Evolutionary conservation across 768 basidiomycete species (phyloP).

Genomic region (Coprinellus aureogranulatus): DNA sequence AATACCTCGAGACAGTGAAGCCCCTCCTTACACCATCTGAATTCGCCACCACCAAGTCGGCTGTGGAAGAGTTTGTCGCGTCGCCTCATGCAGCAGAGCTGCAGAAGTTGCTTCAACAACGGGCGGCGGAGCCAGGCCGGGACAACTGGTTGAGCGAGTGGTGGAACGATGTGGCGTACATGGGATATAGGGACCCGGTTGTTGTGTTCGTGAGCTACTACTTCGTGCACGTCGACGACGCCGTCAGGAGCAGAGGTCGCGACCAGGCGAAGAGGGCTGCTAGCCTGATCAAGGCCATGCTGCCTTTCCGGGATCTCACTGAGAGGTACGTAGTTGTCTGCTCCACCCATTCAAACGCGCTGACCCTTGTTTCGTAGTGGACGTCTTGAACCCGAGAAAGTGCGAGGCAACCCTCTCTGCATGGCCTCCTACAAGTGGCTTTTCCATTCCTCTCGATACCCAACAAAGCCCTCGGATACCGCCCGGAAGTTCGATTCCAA

Average conservation of each 20-base stretch:
- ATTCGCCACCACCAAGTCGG: conserved; percentile 53
- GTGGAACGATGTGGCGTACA: conserved; percentile 95
- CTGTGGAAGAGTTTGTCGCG: conserved; percentile 65
- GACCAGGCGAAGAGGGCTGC: conserved; percentile 75
- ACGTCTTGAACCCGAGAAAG: conserved; percentile 84
- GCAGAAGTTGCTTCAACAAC: conserved; percentile 72
- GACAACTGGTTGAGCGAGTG: conserved; percentile 93
- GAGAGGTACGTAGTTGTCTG: conserved; percentile 65
- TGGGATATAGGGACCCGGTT: conserved; percentile 86
- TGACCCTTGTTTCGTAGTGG: conserved; percentile 44
- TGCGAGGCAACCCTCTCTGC: conserved; percentile 72
- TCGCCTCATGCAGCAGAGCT: conserved; percentile 70
- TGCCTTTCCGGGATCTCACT: conserved; percentile 80
- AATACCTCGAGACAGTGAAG: conserved; percentile 83
- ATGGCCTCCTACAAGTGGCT: conserved; percentile 97
- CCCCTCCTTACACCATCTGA: conserved; percentile 71
- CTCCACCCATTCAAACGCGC: too few relatives aligned
- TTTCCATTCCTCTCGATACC: conserved; percentile 94
- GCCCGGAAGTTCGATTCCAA: conserved; percentile 76
- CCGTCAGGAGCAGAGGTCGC: conserved; percentile 29
- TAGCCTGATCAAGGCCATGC: conserved; percentile 75
- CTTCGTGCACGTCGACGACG: conserved; percentile 80
- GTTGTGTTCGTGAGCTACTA: conserved; percentile 94
- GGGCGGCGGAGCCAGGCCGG: conserved; percentile 58
- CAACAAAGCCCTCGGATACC: conserved; percentile 77